Evolutionary conservation across 495 filamentous ascomycete species (phyloP).

Genomic region (Rhypophila decipiens): DNA sequence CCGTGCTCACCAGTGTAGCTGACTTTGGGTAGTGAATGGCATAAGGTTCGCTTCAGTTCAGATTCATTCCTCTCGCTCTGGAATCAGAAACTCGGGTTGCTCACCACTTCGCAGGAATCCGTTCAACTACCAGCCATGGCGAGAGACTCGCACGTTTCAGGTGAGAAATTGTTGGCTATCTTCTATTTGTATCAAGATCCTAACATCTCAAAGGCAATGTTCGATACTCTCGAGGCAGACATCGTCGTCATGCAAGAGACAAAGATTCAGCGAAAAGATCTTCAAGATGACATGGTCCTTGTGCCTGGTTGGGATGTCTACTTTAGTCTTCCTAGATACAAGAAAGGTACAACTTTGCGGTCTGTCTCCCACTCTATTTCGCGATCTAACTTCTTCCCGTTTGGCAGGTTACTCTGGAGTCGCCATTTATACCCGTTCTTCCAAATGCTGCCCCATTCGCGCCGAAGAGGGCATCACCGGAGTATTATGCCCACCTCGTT

Average conservation of each 20-base stretch:
- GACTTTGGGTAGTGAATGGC: conserved; percentile 85
- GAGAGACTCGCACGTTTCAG: conserved; percentile 75
- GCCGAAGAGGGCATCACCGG: conserved; percentile 93
- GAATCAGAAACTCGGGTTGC: neutral
- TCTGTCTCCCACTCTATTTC: neutral
- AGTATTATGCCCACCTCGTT: conserved; percentile 68
- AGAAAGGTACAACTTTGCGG: conserved; percentile 60
- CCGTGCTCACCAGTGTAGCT: no score
- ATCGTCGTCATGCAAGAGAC: conserved; percentile 94
- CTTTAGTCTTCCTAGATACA: conserved; percentile 85
- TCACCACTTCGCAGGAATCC: conserved; percentile 61
- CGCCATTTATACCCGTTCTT: conserved; percentile 88
- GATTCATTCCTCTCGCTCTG: neutral
- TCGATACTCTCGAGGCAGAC: conserved; percentile 87
- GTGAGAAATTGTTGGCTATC: conserved; percentile 28
- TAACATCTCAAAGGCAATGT: conserved; percentile 61
- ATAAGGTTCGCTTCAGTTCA: conserved; percentile 57
- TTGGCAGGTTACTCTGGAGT: conserved; percentile 87
- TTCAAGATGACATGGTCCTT: conserved; percentile 92
- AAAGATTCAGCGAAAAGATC: conserved; percentile 92
- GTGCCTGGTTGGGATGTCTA: conserved; percentile 95
- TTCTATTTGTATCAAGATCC: neutral
- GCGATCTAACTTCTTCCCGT: neutral
- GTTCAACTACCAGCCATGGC: conserved; percentile 94
- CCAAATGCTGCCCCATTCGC: conserved; percentile 77